Conservation (phyloP, 441 rosid genomes). For the Euphorbia celastroides region DNA sequence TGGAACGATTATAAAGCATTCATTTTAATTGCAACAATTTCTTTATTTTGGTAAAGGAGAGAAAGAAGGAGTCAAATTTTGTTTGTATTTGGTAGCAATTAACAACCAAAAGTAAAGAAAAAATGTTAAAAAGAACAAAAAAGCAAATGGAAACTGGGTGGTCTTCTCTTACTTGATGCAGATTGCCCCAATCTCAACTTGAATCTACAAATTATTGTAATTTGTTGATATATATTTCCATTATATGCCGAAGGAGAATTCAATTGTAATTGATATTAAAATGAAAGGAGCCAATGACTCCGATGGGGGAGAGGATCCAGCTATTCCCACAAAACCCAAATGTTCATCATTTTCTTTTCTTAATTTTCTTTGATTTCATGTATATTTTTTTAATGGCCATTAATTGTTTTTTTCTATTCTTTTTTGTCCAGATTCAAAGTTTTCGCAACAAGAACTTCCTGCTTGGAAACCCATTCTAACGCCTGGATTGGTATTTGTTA, state of each 20-base stretch:
- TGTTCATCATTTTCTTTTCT: not conserved
- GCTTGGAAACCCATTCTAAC: constrained; percentile 90
- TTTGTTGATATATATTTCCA: too few species aligned
- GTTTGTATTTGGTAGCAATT: too few species aligned
- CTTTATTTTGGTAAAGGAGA: not conserved
- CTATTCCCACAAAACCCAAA: constrained; percentile 6
- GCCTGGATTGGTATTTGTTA: constrained; percentile 63
- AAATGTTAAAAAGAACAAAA: not conserved
- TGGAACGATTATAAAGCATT: too few species aligned
- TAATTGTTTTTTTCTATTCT: not conserved
- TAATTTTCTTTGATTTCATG: too few species aligned
- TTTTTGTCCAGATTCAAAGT: constrained; percentile 52
- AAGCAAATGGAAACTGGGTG: not conserved
- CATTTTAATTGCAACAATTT: not conserved
- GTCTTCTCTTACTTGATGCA: not conserved
- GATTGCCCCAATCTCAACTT: not conserved
- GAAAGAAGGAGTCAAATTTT: not conserved
- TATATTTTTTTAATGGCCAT: too few species aligned
- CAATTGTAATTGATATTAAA: constrained; percentile 10
- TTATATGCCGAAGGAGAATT: not conserved
- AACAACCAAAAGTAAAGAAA: too few species aligned
- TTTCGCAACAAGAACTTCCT: constrained; percentile 83
- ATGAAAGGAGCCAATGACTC: constrained; percentile 15
- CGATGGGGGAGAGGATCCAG: not conserved
- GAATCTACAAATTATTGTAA: not conserved